phyloP scores from a whole-genome alignment of 2,329 filamentous ascomycete genomes.

The Colletotrichum horii region DNA sequence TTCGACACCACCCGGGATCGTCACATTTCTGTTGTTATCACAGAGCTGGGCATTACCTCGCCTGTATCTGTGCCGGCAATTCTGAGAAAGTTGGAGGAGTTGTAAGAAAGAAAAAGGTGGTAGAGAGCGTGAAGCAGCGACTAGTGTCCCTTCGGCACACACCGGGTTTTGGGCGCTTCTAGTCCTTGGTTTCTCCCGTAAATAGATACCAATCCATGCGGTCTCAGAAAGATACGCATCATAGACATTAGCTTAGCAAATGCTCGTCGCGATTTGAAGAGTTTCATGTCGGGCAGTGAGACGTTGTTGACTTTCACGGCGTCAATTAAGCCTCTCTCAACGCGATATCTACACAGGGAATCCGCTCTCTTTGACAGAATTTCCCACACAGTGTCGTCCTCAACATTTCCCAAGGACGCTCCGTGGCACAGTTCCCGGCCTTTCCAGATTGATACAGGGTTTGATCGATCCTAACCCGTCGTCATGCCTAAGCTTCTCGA shows the following conservation, averaged over 20 bases:
- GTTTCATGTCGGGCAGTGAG: not conserved
- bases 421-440: not conserved
- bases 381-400: not conserved
- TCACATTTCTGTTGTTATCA: slow-evolving; percentile 87
- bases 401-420: not conserved
- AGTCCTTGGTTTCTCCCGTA: not conserved
- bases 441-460: not conserved
- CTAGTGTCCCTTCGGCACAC: not conserved
- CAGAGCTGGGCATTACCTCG: slow-evolving; percentile 86
- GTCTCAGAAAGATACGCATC: not conserved
- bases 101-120: slow-evolving; percentile 36
- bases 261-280: not conserved
- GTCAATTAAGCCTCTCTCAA: slow-evolving; percentile 12
- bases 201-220: slow-evolving; percentile 16
- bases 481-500: not conserved
- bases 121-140: not conserved
- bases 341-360: slow-evolving; percentile 13
- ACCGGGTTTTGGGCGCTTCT: not conserved
- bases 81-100: slow-evolving; percentile 62
- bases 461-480: not conserved
- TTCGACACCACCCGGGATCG: slow-evolving; percentile 92
- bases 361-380: not conserved
- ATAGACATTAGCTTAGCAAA: not conserved
- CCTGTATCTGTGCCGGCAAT: slow-evolving; percentile 80
- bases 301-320: slow-evolving; percentile 1